Conservation (phyloP, 306 rosid species). For the Hylodesmum podocarpum region DNA sequence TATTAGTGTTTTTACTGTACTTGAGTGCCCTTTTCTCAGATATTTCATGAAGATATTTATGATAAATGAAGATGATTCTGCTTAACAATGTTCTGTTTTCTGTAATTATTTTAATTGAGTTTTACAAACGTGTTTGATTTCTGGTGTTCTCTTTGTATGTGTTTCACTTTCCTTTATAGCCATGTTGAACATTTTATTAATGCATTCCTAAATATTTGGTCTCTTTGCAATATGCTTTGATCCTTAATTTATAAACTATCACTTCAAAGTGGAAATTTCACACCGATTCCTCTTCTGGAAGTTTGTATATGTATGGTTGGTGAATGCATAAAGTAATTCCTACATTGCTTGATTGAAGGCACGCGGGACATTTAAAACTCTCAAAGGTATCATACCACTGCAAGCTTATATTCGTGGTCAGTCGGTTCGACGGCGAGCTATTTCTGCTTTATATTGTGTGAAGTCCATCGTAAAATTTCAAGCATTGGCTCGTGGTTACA, state of each 20-base stretch:
- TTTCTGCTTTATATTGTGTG: constrained; percentile 42
- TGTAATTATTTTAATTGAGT: background rate
- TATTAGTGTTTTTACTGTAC: background rate
- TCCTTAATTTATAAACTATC: background rate
- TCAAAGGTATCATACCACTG: constrained; percentile 40
- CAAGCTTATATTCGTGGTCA: constrained; percentile 47
- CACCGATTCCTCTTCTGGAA: background rate
- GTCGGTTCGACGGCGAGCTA: constrained; percentile 49
- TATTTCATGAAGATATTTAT: background rate
- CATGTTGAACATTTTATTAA: background rate
- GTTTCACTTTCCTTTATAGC: background rate
- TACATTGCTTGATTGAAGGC: constrained; percentile 30
- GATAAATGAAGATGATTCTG: background rate
- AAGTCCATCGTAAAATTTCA: constrained; percentile 42
- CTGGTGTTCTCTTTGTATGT: background rate
- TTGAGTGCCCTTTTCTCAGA: background rate
- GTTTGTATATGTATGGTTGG: background rate
- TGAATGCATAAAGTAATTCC: background rate
- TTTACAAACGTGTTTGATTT: background rate
- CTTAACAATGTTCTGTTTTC: background rate
- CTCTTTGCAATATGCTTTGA: background rate
- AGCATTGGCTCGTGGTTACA: constrained; percentile 41
- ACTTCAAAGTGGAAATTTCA: background rate
- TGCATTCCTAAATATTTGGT: background rate
- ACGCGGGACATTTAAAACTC: constrained; percentile 18